Evolutionary conservation across 2,329 filamentous ascomycete species (phyloP).

Genomic region (Epichloe uncinata): DNA sequence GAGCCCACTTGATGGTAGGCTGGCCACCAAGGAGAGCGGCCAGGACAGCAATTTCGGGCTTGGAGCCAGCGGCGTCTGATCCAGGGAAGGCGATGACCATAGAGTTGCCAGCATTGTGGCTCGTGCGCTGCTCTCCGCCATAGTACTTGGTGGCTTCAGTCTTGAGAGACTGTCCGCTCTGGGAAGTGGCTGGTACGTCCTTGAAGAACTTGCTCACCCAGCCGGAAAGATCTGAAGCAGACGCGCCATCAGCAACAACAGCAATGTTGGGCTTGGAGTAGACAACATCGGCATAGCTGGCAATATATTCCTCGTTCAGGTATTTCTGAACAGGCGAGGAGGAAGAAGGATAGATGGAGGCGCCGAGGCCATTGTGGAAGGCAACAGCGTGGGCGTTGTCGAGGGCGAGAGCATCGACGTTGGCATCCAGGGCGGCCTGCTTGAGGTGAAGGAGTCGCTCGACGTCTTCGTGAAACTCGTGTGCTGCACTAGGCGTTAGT

Average conservation of each 20-base stretch:
- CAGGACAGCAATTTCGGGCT: conserved; percentile 81
- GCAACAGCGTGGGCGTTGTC: conserved; percentile 77
- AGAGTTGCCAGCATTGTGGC: conserved; percentile 64
- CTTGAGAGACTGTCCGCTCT: conserved; percentile 39
- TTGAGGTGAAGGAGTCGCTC: conserved; percentile 61
- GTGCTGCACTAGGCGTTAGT: conserved; percentile 37
- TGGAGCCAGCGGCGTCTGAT: conserved; percentile 67
- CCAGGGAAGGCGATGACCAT: conserved; percentile 88
- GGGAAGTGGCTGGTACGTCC: conserved; percentile 43
- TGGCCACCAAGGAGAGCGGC: conserved; percentile 80
- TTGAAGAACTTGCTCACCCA: conserved; percentile 93
- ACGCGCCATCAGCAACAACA: conserved; percentile 78
- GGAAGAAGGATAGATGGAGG: conserved; percentile 58
- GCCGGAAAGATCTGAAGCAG: conserved; percentile 62
- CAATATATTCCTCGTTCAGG: conserved; percentile 61
- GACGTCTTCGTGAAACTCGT: conserved; percentile 86
- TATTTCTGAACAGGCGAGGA: conserved; percentile 66
- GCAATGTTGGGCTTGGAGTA: conserved; percentile 88
- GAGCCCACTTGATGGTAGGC: conserved; percentile 87
- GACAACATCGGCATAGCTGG: conserved; percentile 61
- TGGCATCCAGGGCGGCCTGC: conserved; percentile 58
- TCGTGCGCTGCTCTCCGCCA: conserved; percentile 85
- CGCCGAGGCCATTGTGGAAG: conserved; percentile 87
- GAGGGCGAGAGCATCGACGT: conserved; percentile 55
- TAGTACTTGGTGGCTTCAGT: conserved; percentile 68